These are phyloP conservation scores for Blepharisma japonicum DNA, from an alignment of 73 alveolate genomes.

Conservation along the genomic window DNA sequence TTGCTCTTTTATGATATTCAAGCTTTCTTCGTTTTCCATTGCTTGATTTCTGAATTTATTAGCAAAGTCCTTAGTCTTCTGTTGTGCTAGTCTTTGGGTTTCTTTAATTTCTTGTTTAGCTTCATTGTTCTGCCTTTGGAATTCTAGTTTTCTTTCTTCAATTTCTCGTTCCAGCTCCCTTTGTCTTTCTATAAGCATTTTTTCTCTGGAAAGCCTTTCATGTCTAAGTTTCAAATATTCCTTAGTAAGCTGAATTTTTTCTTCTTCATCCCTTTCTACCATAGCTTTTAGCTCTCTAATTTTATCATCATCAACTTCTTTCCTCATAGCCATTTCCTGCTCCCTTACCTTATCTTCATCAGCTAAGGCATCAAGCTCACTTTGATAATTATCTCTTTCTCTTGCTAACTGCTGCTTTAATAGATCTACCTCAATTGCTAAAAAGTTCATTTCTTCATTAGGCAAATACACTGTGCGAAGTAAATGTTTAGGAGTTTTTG, in stretches of 20 bases:
- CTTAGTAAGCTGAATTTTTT: background rate
- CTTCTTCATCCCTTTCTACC: background rate
- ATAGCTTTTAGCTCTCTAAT: background rate
- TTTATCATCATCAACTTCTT: background rate
- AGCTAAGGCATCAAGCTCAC: background rate
- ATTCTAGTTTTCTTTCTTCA: background rate
- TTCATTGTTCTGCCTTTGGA: background rate
- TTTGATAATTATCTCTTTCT: slow-evolving; percentile 6
- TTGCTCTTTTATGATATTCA: slow-evolving; percentile 9
- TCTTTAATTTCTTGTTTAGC: slow-evolving; percentile 14
- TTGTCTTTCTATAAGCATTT: slow-evolving; percentile 6
- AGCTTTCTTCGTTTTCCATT: slow-evolving; percentile 11
- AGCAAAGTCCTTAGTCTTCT: slow-evolving; percentile 2
- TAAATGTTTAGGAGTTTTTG: background rate
- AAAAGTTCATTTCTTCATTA: slow-evolving; percentile 24
- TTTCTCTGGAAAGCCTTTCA: background rate
- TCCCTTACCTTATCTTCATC: slow-evolving; percentile 7
- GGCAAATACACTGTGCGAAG: slow-evolving; percentile 12
- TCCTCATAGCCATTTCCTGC: slow-evolving; percentile 8
- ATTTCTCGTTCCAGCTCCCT: background rate
- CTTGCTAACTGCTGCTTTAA: background rate
- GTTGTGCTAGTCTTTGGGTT: background rate
- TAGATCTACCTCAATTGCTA: background rate
- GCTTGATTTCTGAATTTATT: slow-evolving; percentile 24
- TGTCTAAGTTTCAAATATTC: slow-evolving; percentile 20